Conservation (phyloP, 2,329 filamentous ascomycete genomes). For the Penicillium italicum region DNA sequence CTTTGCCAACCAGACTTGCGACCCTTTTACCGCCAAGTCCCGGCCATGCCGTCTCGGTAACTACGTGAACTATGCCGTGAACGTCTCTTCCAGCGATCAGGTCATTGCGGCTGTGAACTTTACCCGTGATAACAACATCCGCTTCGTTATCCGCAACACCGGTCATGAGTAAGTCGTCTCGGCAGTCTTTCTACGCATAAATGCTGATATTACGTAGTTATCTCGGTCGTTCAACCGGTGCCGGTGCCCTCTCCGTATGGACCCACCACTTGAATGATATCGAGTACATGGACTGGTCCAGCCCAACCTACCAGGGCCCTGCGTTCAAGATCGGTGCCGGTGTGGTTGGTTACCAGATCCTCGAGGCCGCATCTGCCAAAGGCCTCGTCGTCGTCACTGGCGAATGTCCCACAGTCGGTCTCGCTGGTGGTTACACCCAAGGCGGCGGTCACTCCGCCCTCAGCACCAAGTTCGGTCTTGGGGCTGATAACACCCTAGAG, state of each 20-base stretch:
- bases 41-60: conserved; percentile 29
- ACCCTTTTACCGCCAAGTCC: conserved; percentile 27
- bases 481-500: conserved; percentile 57
- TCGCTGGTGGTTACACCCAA: conserved; percentile 59
- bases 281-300: conserved; percentile 35
- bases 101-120: conserved; percentile 39
- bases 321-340: conserved; percentile 55
- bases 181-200: background rate
- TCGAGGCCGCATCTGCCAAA: conserved; percentile 45
- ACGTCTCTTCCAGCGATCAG: conserved; percentile 30
- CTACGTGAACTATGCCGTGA: conserved; percentile 34
- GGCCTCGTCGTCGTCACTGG: conserved; percentile 55
- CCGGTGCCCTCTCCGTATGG: conserved; percentile 45
- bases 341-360: conserved; percentile 50
- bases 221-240: conserved; percentile 59
- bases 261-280: conserved; percentile 33
- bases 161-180: conserved; percentile 37
- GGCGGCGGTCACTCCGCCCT: conserved; percentile 59
- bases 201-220: conserved; percentile 15
- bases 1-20: conserved; percentile 34
- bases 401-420: conserved; percentile 53
- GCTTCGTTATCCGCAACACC: conserved; percentile 47
- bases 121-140: conserved; percentile 49
- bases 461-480: conserved; percentile 54
- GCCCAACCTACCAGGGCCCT: conserved; percentile 47